These are phyloP conservation scores for Nicotiana sylvestris DNA, from an alignment of 257 asterid species.

Conservation along the genomic window DNA sequence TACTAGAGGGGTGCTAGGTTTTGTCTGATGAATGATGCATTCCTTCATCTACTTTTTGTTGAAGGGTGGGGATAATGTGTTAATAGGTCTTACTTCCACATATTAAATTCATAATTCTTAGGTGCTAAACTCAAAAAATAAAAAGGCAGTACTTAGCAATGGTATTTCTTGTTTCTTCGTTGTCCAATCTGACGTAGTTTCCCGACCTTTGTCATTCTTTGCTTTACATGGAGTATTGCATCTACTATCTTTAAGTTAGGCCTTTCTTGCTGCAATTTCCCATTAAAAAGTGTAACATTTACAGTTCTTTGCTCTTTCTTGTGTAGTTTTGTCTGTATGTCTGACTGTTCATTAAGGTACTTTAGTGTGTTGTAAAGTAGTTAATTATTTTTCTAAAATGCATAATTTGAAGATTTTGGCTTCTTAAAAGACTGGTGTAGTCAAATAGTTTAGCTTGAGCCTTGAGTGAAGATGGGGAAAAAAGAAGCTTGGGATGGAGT, in stretches of 20 bases:
- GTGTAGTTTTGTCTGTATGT: neutral
- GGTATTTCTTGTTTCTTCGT: neutral
- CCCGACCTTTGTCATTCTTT: neutral
- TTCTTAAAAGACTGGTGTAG: neutral
- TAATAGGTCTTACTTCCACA: neutral
- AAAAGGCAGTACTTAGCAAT: neutral
- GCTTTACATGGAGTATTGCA: neutral
- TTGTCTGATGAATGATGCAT: neutral
- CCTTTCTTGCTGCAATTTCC: neutral
- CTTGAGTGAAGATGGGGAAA: neutral
- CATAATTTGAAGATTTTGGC: neutral
- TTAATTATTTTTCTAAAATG: neutral
- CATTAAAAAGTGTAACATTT: neutral
- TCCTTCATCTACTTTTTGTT: neutral
- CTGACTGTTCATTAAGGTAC: neutral
- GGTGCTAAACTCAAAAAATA: neutral
- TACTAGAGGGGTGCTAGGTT: conserved; percentile 16
- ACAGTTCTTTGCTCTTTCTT: neutral
- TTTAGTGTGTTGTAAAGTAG: neutral
- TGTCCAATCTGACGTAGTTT: neutral
- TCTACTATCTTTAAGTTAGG: neutral
- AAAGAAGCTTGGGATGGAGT: neutral
- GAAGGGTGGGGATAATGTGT: conserved; percentile 1
- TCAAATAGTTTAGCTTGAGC: neutral
- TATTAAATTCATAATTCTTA: conserved; percentile 3